Evolutionary conservation across 2,329 filamentous ascomycete species (phyloP).

Genomic region (Lecanoromycetidae sp.): DNA sequence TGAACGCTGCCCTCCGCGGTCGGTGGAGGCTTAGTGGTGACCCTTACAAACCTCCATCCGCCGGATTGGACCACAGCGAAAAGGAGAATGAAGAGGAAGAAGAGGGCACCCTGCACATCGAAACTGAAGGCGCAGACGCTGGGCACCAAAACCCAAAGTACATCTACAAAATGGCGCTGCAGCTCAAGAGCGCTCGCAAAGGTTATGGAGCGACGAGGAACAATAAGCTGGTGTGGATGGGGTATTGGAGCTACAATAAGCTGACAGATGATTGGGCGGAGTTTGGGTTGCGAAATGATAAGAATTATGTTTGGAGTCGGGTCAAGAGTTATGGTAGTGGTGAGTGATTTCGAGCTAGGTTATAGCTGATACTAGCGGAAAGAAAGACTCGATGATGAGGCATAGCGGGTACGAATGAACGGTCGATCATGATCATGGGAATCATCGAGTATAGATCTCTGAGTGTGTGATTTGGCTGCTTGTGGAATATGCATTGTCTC

Average conservation of each 20-base stretch:
- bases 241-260: slow-evolving; percentile 82
- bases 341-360: background rate
- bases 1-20: slow-evolving; percentile 56
- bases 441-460: too few species aligned
- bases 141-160: slow-evolving; percentile 47
- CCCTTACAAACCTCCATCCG: slow-evolving; percentile 2
- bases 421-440: too few species aligned
- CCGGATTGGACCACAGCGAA: background rate
- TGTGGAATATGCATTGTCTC: too few species aligned
- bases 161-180: slow-evolving; percentile 69
- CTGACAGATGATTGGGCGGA: slow-evolving; percentile 83
- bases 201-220: slow-evolving; percentile 50
- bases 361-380: background rate
- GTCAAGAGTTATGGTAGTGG: slow-evolving; percentile 47
- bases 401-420: too few species aligned
- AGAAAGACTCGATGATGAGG: background rate
- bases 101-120: slow-evolving; percentile 63
- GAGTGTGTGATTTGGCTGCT: too few species aligned
- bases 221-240: slow-evolving; percentile 79
- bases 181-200: slow-evolving; percentile 49
- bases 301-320: slow-evolving; percentile 48
- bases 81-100: slow-evolving; percentile 25
- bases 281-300: slow-evolving; percentile 56
- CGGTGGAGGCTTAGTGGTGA: slow-evolving; percentile 53
- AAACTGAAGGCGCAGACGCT: slow-evolving; percentile 67